phyloP scores from a whole-genome alignment of 768 basidiomycete genomes.

The Mycena polygramma region DNA sequence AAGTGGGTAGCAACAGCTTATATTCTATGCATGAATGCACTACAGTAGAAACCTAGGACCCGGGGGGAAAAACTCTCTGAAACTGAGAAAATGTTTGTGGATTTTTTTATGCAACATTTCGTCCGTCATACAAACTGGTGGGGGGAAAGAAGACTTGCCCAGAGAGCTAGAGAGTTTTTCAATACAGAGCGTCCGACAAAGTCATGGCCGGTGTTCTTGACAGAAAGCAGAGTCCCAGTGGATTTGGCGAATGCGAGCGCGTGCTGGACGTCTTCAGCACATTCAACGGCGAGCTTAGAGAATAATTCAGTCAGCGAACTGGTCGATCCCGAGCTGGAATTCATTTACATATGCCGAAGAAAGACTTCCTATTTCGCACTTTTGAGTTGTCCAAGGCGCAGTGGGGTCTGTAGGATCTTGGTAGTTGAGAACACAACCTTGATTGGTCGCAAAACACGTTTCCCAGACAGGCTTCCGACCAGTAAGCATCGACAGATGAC shows the following conservation, averaged over 20 bases:
- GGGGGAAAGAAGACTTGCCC: slow-evolving; percentile 12
- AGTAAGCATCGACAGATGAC: slow-evolving; percentile 19
- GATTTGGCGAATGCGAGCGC: slow-evolving; percentile 18
- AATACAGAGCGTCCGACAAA: slow-evolving; percentile 19
- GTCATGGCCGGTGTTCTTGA: slow-evolving; percentile 31
- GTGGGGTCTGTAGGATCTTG: slow-evolving; percentile 23
- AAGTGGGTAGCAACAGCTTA: too few species aligned
- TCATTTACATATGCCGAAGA: slow-evolving; percentile 27
- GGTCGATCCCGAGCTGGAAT: slow-evolving; percentile 10
- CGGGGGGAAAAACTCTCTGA: too few species aligned
- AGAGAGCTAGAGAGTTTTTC: slow-evolving; percentile 23
- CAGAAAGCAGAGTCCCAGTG: slow-evolving; percentile 20
- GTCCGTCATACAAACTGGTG: too few species aligned
- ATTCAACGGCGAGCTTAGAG: slow-evolving; percentile 22
- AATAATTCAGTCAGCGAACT: slow-evolving; percentile 8
- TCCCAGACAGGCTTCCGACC: slow-evolving; percentile 24
- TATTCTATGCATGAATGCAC: too few species aligned
- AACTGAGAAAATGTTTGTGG: too few species aligned
- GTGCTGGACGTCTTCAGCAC: slow-evolving; percentile 13
- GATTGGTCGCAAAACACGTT: slow-evolving; percentile 24
- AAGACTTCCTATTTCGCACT: slow-evolving; percentile 24
- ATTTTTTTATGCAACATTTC: too few species aligned
- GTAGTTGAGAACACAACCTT: slow-evolving; percentile 27
- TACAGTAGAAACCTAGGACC: too few species aligned
- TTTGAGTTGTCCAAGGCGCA: slow-evolving; percentile 26